phyloP scores from a whole-genome alignment of 306 rosid species.

The Spatholobus suberectus region DNA sequence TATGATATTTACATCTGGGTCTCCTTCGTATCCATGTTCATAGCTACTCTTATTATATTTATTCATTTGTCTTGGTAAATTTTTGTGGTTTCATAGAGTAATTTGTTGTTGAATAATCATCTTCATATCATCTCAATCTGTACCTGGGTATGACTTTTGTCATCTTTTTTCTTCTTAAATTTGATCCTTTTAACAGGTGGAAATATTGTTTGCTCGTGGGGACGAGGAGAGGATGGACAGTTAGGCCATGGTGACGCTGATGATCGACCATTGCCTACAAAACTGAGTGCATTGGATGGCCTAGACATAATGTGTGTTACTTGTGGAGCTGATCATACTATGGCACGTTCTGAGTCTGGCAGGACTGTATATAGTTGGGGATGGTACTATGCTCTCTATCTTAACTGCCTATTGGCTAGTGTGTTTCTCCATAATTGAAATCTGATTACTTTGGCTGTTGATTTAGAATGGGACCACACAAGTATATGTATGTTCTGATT shows the following conservation, averaged over 20 bases:
- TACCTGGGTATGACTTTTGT: neutral
- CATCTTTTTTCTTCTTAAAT: neutral
- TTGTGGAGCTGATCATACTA: slow-evolving; percentile 96
- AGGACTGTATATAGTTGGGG: slow-evolving; percentile 88
- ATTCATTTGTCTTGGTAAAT: neutral
- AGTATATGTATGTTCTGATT: slow-evolving; percentile 12
- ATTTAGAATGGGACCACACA: slow-evolving; percentile 27
- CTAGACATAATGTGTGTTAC: slow-evolving; percentile 70
- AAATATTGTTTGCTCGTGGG: slow-evolving; percentile 93
- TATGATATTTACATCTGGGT: slow-evolving; percentile 8
- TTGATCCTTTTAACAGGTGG: slow-evolving; percentile 63
- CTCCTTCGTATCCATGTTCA: neutral
- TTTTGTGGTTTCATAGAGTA: neutral
- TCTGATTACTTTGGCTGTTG: neutral
- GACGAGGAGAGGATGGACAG: slow-evolving; percentile 98
- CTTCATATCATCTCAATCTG: neutral
- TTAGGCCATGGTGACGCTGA: slow-evolving; percentile 93
- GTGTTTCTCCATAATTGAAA: slow-evolving; percentile 22
- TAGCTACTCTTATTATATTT: neutral
- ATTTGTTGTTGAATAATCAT: neutral
- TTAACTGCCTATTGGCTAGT: neutral
- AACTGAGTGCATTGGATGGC: slow-evolving; percentile 74
- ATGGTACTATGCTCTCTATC: slow-evolving; percentile 63
- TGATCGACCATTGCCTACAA: slow-evolving; percentile 75
- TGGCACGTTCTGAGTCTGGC: slow-evolving; percentile 67